These are phyloP conservation scores for Hypoxylon trugodes DNA, from an alignment of 495 filamentous ascomycete genomes.

Conservation along the genomic window DNA sequence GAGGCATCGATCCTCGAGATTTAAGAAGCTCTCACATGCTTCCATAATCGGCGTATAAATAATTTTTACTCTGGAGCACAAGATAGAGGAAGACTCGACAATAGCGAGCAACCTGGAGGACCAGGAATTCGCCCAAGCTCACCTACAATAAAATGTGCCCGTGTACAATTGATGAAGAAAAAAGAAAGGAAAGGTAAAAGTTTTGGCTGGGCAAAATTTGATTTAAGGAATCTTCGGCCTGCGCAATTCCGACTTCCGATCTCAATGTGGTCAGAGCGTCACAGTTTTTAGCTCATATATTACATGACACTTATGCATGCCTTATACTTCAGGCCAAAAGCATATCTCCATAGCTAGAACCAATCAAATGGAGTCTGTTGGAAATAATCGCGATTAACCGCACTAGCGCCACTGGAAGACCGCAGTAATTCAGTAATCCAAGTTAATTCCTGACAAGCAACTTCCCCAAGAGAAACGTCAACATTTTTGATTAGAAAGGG, in stretches of 20 bases:
- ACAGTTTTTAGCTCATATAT: not conserved
- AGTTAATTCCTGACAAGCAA: constrained; percentile 33
- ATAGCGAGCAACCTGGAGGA: constrained; percentile 48
- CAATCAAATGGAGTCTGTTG: constrained; percentile 44
- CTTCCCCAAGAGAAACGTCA: constrained; percentile 41
- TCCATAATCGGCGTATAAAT: constrained; percentile 65
- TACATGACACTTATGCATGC: constrained; percentile 4
- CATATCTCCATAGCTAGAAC: constrained; percentile 34
- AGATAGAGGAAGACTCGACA: constrained; percentile 68
- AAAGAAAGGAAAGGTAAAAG: constrained; percentile 51
- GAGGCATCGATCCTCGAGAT: constrained; percentile 61
- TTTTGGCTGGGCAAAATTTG: constrained; percentile 44
- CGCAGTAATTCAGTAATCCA: too few relatives aligned
- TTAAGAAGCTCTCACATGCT: constrained; percentile 60
- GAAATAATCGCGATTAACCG: constrained; percentile 46
- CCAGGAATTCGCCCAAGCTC: constrained; percentile 57
- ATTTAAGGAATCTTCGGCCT: not conserved
- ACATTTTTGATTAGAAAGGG: constrained; percentile 40
- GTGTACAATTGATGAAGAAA: constrained; percentile 64
- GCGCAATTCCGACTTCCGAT: not conserved
- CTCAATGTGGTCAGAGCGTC: constrained; percentile 16
- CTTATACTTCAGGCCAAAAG: constrained; percentile 14
- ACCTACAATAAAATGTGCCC: constrained; percentile 93
- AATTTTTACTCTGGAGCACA: constrained; percentile 66
- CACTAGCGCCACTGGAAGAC: constrained; percentile 31